Evolutionary conservation across 768 basidiomycete species (phyloP).

Genomic region (Suillus ampliporus): DNA sequence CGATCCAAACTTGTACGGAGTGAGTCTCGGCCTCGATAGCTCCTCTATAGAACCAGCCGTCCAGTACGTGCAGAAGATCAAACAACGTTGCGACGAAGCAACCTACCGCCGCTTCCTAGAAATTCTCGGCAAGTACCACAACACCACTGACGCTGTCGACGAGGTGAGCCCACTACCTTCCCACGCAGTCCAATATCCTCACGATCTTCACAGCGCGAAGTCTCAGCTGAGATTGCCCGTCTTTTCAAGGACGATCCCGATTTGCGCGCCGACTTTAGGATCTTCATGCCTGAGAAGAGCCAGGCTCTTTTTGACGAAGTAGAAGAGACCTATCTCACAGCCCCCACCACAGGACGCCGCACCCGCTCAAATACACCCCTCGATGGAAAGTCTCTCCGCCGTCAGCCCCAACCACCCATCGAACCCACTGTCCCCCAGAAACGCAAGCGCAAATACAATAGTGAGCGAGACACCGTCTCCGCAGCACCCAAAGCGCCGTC

Average conservation of each 20-base stretch:
- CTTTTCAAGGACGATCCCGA: slow-evolving; percentile 81
- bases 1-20: slow-evolving; percentile 31
- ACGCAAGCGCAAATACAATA: slow-evolving; percentile 67
- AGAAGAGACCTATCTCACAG: slow-evolving; percentile 36
- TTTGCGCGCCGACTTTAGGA: slow-evolving; percentile 71
- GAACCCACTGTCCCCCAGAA: slow-evolving; percentile 61
- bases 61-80: slow-evolving; percentile 96
- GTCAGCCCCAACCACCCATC: slow-evolving; percentile 45
- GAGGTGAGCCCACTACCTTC: slow-evolving; percentile 47
- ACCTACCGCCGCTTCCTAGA: slow-evolving; percentile 83
- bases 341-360: slow-evolving; percentile 33
- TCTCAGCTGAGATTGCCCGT: slow-evolving; percentile 67
- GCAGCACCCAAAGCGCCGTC: neutral
- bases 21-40: slow-evolving; percentile 42
- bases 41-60: slow-evolving; percentile 79
- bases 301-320: slow-evolving; percentile 55
- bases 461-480: slow-evolving; percentile 35
- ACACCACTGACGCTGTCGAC: slow-evolving; percentile 63
- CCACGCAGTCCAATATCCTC: slow-evolving; percentile 1
- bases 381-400: slow-evolving; percentile 43
- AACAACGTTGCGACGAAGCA: slow-evolving; percentile 89
- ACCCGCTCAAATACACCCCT: slow-evolving; percentile 42
- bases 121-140: slow-evolving; percentile 69
- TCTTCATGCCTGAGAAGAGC: slow-evolving; percentile 73
- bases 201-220: slow-evolving; percentile 56